Conservation (phyloP, 352 stramenopile genomes). For the Stramenopiles sp. region DNA sequence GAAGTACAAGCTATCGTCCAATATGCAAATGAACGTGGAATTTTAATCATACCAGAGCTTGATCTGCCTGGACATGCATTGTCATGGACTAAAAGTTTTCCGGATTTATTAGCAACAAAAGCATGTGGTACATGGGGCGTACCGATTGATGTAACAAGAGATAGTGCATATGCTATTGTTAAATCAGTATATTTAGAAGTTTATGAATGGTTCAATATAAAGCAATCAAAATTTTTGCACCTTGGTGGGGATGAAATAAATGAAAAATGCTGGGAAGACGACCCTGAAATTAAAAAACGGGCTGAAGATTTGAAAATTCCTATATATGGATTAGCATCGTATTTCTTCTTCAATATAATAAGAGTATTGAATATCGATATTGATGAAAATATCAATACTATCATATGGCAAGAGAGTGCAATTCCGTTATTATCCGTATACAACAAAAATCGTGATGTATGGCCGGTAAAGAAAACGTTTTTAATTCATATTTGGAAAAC, state of each 20-base stretch:
- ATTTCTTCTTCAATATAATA: background rate
- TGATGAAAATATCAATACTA: background rate
- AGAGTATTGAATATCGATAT: background rate
- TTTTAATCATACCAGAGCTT: constrained; percentile 37
- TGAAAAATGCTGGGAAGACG: constrained; percentile 24
- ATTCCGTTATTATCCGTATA: background rate
- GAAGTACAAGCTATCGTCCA: constrained; percentile 30
- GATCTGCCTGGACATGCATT: constrained; percentile 36
- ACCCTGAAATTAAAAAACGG: constrained; percentile 21
- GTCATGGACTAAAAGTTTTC: constrained; percentile 19
- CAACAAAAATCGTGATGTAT: background rate
- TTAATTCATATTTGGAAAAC: background rate
- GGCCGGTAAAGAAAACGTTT: background rate
- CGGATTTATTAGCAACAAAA: constrained; percentile 20
- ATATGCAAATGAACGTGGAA: constrained; percentile 28
- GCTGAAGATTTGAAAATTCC: constrained; percentile 24
- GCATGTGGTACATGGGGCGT: constrained; percentile 15
- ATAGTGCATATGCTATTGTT: constrained; percentile 21
- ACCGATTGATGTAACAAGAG: constrained; percentile 18
- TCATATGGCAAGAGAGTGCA: background rate
- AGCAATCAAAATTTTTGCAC: constrained; percentile 33
- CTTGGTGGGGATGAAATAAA: constrained; percentile 39
- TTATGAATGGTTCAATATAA: constrained; percentile 19
- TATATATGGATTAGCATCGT: background rate
- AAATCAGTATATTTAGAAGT: constrained; percentile 19